These are phyloP conservation scores for Hymenoscyphus repandus DNA, from an alignment of 2,329 filamentous ascomycete species.

Conservation along the genomic window DNA sequence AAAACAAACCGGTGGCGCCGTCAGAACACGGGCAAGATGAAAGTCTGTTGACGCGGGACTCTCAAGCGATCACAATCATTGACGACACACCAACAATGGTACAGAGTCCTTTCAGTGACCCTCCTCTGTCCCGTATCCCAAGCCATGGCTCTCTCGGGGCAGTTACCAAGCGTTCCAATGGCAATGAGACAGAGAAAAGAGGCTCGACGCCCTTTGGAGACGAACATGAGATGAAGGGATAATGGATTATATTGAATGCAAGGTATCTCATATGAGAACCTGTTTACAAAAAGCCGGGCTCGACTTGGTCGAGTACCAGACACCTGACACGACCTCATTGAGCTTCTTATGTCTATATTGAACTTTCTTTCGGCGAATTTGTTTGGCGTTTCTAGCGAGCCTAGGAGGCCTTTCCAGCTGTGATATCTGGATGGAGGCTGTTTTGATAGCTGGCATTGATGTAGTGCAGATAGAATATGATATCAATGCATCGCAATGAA, in stretches of 20 bases:
- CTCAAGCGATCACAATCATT: conserved; percentile 43
- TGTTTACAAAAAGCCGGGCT: conserved; percentile 5
- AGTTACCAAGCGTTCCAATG: conserved; percentile 38
- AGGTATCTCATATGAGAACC: conserved; percentile 10
- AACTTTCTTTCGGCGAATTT: conserved; percentile 12
- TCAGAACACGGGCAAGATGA: conserved; percentile 2
- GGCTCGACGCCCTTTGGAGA: conserved; percentile 51
- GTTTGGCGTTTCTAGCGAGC: conserved; percentile 16
- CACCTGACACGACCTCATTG: conserved; percentile 13
- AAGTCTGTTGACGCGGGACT: conserved; percentile 33
- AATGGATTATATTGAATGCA: background rate
- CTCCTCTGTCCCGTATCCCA: conserved; percentile 35
- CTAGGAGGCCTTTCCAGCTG: background rate
- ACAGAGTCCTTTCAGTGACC: conserved; percentile 56
- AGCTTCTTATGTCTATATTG: conserved; percentile 25
- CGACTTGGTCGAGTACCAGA: conserved; percentile 5
- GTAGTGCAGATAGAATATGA: conserved; percentile 10
- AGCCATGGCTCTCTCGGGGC: conserved; percentile 47
- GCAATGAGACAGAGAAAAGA: conserved; percentile 31
- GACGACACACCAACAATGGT: conserved; percentile 46
- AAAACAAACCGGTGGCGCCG: background rate
- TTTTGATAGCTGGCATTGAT: conserved; percentile 6
- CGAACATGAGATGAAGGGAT: conserved; percentile 48
- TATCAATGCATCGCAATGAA: conserved; percentile 3
- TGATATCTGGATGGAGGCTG: conserved; percentile 9